Evolutionary conservation across 164 flowering plant species (phyloP), one percentile per base, ranked within the genome.

Genomic region (Dillenia suffruticosa): DNA sequence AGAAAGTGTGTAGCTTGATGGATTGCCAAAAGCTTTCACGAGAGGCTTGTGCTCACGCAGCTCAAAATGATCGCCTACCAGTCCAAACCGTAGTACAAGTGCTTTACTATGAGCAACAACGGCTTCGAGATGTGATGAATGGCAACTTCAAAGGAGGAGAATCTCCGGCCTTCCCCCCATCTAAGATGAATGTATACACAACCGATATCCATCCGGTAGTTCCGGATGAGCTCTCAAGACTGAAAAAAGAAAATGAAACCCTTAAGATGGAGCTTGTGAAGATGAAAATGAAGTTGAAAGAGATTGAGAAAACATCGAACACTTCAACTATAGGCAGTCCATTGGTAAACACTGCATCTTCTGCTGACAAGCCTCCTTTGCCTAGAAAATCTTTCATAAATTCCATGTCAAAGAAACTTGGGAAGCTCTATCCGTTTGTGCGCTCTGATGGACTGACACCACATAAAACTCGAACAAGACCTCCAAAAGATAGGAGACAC

Each of bases 1-100:
- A 91, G 80, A 88, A 85, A 68, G 79, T 89, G 0, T 94, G 96
- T 87, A 89, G 94, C 70, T 54, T 91, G 60, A 94, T 94, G 93
- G 90, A 94, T 73, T 94, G 95, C 62, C 96, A 94, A 68, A 94
- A 84, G 74, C 84, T 94, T 10, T 86, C 99, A 0, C 46, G 88
- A 19, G 99, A 89, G 63, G 97, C 99, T 13, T 91, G 96, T 65
- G 97, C 97, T 46, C 99, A 91, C 73, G 97, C 97, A 5, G 96
- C 96, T 57, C 96, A 94, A 57, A 94, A 91, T 57, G 96, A 91
- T 53, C 75, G 99, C 43, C 95, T 94, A 24, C 99, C 97, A 3
- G 92, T 88, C 8, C 96, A 94, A 66, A 88, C 89, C 0, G 99
- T 85, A 22, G 92, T 94, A 56, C 99, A 94, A 73, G 97, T 91